Conservation (phyloP, 495 filamentous ascomycete species). For the Physcia stellaris region DNA sequence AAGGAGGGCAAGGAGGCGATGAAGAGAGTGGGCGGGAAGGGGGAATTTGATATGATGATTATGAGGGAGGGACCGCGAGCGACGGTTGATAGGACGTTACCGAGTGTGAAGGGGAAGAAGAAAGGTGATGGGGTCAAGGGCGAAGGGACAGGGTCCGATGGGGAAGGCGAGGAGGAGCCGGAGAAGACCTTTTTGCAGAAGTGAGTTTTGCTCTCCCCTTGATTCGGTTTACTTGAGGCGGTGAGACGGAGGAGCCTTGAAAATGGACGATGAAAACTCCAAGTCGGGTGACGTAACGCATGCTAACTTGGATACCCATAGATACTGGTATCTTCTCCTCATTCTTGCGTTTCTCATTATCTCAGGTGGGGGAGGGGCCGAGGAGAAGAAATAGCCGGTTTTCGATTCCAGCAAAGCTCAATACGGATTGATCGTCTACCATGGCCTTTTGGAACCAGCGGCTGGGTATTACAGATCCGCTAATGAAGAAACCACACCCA, state of each 20-base stretch:
- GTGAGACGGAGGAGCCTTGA: not conserved
- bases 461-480: too few relatives aligned
- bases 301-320: not conserved
- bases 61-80: conserved; percentile 7
- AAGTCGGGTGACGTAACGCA: not conserved
- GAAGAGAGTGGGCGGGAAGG: conserved; percentile 12
- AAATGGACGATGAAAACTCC: not conserved
- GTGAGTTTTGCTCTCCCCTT: conserved; percentile 3
- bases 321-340: not conserved
- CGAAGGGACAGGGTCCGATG: not conserved
- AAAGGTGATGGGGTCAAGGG: not conserved
- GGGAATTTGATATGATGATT: conserved; percentile 3
- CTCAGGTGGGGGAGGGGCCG: not conserved
- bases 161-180: not conserved
- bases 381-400: too few relatives aligned
- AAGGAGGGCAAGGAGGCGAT: too few relatives aligned
- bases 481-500: too few relatives aligned
- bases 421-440: too few relatives aligned
- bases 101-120: too few relatives aligned
- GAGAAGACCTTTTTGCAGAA: not conserved
- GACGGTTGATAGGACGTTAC: not conserved
- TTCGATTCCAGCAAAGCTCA: too few relatives aligned
- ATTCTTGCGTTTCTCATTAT: not conserved
- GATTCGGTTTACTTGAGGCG: not conserved
- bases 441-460: too few relatives aligned